phyloP scores from a whole-genome alignment of 805 yeast genomes.

The Alloascoidea africana region DNA sequence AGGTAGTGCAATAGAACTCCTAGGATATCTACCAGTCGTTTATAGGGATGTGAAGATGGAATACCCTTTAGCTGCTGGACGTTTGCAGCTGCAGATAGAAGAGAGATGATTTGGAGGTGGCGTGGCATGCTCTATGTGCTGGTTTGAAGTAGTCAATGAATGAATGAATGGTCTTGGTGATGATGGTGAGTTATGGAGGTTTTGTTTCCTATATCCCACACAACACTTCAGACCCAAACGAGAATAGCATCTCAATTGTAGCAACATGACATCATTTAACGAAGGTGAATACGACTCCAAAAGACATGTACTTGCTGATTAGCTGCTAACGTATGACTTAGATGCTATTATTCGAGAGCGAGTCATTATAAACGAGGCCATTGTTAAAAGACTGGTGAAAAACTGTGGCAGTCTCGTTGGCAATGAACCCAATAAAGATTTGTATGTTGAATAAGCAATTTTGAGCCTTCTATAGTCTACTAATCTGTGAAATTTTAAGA shows the following conservation, averaged over 20 bases:
- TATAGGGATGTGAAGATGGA: not conserved
- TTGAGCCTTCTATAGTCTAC: not conserved
- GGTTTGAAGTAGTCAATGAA: too few species aligned
- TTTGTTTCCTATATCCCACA: too few species aligned
- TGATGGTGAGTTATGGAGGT: too few species aligned
- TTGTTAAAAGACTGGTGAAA: slow-evolving; percentile 1
- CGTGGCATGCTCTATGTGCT: too few species aligned
- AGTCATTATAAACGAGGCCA: not conserved
- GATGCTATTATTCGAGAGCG: not conserved
- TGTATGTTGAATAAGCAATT: not conserved
- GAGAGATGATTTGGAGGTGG: not conserved
- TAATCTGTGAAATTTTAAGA: not conserved
- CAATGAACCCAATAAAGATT: not conserved
- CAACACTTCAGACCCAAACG: too few species aligned
- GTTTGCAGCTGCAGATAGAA: not conserved
- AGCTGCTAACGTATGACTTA: not conserved
- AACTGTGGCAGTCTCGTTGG: not conserved
- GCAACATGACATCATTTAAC: not conserved
- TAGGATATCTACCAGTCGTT: not conserved
- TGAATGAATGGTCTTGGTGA: too few species aligned
- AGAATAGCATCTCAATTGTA: too few species aligned
- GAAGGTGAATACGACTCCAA: too few species aligned
- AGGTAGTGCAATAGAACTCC: not conserved
- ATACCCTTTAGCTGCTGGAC: not conserved
- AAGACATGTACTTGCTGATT: too few species aligned